Base-by-base conservation (phyloP, 768 basidiomycete genomes). In the Pisolithus orientalis region DNA sequence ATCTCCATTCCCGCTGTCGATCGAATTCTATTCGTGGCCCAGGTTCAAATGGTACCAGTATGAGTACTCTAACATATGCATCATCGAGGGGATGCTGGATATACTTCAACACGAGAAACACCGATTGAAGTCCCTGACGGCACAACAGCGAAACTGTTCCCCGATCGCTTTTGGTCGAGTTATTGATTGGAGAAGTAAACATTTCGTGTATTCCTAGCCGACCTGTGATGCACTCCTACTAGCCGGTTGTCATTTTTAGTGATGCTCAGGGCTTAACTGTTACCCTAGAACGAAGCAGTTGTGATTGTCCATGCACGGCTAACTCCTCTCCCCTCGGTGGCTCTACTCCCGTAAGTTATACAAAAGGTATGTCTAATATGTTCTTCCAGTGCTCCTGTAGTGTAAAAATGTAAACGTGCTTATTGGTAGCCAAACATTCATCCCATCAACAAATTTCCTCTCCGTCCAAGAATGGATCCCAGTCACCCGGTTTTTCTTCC, bases 401-500 rank as follows among this genome's bases (percentile, higher is more conserved):
- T 14, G 34, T 34, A 34, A 13, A 5, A 34, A 14, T 34, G 14
- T 13, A 34, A 34, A 25, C 28, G 43, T 29, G 44, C 14, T 17
- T 42, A 42, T 21, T 17, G 3, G n/a, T 42, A 24, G 1, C 34
- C 34, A 34, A 34, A 34, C 34, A 34, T 5, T 1, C 17, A 24
- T 42, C 40, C 24, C 40, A 21, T 32, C 39, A 28, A 46, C 42
- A 66, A 21, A 66, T 8, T 10, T 68, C 66, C 2, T 4, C 52
- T 42, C 68, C 66, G 38, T 68, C 62, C 2, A 54, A 58, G 5
- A 66, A 66, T 14, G 66, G 65, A 32, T 66, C 64, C 65, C 62
- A 66, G 44, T 66, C 65, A 14, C 59, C 60, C 1, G 66, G 65
- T 39, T 66, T 68, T 49, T 66, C 65, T 45, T 54, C 52, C 13